A percentile compares a stretch with the other conserved stretches of the same genome.
Evolutionary conservation across 1,284 basidiomycete species (phyloP).

Genomic region (Fistulinella staudtii): DNA sequence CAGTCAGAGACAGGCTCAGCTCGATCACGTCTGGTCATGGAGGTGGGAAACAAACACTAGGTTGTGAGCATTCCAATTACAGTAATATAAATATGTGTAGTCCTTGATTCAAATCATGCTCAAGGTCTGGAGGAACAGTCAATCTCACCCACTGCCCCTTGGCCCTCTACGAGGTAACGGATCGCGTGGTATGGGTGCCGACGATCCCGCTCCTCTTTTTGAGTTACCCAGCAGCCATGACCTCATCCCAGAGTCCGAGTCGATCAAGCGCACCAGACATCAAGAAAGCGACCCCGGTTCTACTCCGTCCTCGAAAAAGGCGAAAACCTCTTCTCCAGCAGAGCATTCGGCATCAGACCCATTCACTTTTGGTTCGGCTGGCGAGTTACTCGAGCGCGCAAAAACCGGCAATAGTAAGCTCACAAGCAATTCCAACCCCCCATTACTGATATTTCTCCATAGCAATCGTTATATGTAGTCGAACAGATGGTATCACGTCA

Average conservation of each 20-base stretch:
- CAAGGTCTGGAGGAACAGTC: conserved; percentile 49
- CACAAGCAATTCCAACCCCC: not conserved
- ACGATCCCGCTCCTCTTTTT: conserved; percentile 28
- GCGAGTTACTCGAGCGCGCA: conserved; percentile 17
- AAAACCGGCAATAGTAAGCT: conserved; percentile 25
- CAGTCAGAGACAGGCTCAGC: conserved; percentile 9
- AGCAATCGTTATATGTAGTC: conserved; percentile 21
- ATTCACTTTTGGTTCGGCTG: conserved; percentile 8
- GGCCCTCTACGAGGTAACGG: conserved; percentile 12
- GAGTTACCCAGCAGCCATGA: conserved; percentile 29
- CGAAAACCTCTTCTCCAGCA: conserved; percentile 3
- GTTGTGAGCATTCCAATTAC: conserved; percentile 1
- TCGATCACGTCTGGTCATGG: conserved; percentile 14
- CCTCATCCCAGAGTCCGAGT: conserved; percentile 18
- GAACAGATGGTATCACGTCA: conserved; percentile 18
- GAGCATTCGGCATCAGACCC: not conserved
- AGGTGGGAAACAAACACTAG: conserved; percentile 7
- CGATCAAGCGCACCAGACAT: conserved; percentile 19
- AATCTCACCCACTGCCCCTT: conserved; percentile 6
- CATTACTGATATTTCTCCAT: conserved; percentile 3
- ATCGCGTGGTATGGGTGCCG: conserved; percentile 32
- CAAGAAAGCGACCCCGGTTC: conserved; percentile 6
- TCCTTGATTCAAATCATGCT: conserved; percentile 38
- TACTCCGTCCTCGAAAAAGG: conserved; percentile 13
- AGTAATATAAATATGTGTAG: not conserved